Evolutionary conservation across 768 basidiomycete species (phyloP).

Genomic region (Dictyophora rubrovolvata): DNA sequence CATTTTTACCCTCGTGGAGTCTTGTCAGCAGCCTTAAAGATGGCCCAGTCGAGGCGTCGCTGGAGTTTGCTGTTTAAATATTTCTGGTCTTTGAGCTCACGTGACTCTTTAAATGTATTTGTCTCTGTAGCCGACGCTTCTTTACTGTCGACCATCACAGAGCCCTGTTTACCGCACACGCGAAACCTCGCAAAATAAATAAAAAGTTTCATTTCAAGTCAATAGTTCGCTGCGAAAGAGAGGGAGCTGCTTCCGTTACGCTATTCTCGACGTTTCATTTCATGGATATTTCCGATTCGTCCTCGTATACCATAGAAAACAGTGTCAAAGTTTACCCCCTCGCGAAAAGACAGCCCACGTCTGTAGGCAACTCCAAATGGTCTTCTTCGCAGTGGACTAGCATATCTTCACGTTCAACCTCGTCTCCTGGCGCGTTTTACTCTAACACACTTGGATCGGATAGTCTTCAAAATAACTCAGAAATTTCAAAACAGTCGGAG

Average conservation of each 20-base stretch:
- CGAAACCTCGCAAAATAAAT: too few relatives aligned
- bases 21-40: slow-evolving; percentile 45
- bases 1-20: slow-evolving; percentile 60
- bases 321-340: background rate
- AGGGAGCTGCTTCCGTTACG: background rate
- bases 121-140: too few relatives aligned
- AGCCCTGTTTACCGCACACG: too few relatives aligned
- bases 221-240: background rate
- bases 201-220: too few relatives aligned
- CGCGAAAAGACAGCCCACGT: background rate
- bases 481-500: background rate
- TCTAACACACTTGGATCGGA: background rate
- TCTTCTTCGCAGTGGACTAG: background rate
- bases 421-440: background rate
- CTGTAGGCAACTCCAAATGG: too few relatives aligned
- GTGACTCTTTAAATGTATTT: too few relatives aligned
- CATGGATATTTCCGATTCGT: background rate
- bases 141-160: too few relatives aligned
- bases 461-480: background rate
- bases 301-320: background rate
- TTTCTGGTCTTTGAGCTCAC: background rate
- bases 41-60: slow-evolving; percentile 48
- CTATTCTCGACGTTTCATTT: background rate
- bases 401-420: background rate
- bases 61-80: slow-evolving; percentile 22